A percentile compares a stretch with the other conserved stretches of the same genome.
Conservation (phyloP, 768 basidiomycete species). For the Baorangia bicolor region DNA sequence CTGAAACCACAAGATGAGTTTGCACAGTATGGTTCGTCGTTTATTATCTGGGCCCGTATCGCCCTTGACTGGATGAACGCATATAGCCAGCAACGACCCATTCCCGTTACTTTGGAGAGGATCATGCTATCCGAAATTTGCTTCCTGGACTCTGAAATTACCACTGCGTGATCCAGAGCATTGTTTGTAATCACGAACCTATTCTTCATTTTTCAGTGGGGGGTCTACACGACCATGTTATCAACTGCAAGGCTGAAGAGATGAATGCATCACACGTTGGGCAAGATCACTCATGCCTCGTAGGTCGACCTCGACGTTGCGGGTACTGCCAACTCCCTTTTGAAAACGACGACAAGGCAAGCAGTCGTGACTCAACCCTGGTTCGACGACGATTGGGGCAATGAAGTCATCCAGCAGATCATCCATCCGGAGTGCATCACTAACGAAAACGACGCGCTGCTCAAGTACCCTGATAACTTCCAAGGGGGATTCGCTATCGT, state of each 20-base stretch:
- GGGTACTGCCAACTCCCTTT: constrained; percentile 56
- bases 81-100: constrained; percentile 57
- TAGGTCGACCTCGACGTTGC: constrained; percentile 65
- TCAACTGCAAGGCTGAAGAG: constrained; percentile 56
- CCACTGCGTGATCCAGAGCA: constrained; percentile 38
- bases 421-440: constrained; percentile 47
- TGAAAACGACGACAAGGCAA: constrained; percentile 48
- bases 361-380: constrained; percentile 53
- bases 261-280: background rate
- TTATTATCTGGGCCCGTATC: background rate
- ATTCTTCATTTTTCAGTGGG: constrained; percentile 45
- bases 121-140: constrained; percentile 52
- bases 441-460: constrained; percentile 50
- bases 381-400: constrained; percentile 60
- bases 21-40: constrained; percentile 50
- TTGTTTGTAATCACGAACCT: background rate
- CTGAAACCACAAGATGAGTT: constrained; percentile 62
- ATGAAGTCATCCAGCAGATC: constrained; percentile 51
- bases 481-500: constrained; percentile 58
- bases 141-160: constrained; percentile 53
- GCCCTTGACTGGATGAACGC: background rate
- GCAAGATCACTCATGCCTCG: constrained; percentile 2
- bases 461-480: constrained; percentile 53
- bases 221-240: constrained; percentile 65
- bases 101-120: constrained; percentile 66